A percentile compares a stretch with the other conserved stretches of the same genome.
Evolutionary conservation across 1,284 basidiomycete species (phyloP).

Genomic region (Inonotus obliquus): DNA sequence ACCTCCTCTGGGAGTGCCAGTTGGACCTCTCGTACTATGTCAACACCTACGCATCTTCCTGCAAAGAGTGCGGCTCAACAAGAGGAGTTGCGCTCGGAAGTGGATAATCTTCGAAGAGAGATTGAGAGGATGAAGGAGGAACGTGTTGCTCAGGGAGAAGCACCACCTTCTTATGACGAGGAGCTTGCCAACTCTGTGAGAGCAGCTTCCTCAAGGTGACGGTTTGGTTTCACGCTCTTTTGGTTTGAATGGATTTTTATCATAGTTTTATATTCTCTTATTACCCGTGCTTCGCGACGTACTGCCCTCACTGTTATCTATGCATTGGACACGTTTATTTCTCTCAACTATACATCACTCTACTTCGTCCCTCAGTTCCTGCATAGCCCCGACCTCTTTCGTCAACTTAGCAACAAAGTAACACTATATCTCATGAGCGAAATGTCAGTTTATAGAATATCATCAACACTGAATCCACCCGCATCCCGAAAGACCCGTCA

Average conservation of each 20-base stretch:
- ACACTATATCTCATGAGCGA: too few relatives aligned
- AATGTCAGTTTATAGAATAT: too few relatives aligned
- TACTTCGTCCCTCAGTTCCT: not conserved
- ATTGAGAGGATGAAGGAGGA: slow-evolving; percentile 23
- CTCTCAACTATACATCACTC: not conserved
- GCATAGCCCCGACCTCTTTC: not conserved
- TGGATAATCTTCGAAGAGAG: slow-evolving; percentile 23
- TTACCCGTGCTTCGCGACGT: not conserved
- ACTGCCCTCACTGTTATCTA: not conserved
- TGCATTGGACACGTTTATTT: not conserved
- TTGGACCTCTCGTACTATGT: not conserved
- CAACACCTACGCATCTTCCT: not conserved
- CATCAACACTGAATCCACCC: too few relatives aligned
- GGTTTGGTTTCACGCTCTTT: not conserved
- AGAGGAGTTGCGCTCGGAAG: slow-evolving; percentile 21
- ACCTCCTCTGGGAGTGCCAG: not conserved
- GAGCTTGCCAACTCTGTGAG: not conserved
- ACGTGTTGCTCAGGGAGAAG: slow-evolving; percentile 1
- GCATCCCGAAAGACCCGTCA: too few relatives aligned
- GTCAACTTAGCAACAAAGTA: not conserved
- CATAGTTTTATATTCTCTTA: not conserved
- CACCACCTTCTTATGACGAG: slow-evolving; percentile 13
- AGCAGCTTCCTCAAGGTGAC: not conserved
- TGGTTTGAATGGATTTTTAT: not conserved
- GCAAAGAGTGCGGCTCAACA: not conserved